Evolutionary conservation across 2,329 filamentous ascomycete genomes (phyloP), one percentile per base, ranked within the genome.

Genomic region (Macroventuria anomochaeta): DNA sequence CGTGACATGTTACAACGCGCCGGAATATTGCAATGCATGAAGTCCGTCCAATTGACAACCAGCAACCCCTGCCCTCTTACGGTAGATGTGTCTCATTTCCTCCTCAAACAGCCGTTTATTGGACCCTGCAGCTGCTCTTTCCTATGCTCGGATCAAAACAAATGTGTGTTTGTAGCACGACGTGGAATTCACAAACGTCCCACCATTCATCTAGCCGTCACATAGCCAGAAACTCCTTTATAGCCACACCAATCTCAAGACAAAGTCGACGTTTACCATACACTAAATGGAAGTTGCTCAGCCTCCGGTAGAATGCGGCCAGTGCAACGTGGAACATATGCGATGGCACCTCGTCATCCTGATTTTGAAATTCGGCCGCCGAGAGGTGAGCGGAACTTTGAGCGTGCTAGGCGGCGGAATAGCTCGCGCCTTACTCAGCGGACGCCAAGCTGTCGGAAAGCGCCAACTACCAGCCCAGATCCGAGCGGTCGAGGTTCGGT

Each of bases 61-160:
- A 50, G 53, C 49, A 39, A 46, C 25, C 63, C 59, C 47, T 62
- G 57, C 23, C n/a, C 21, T 47, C 26, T 17, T 32, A 23, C 37
- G 32, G 47, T 20, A 41, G 38, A 28, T 23, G 34, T 54, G 46
- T 57, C 48, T 55, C 52, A 47, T 52, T 51, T 55, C 40, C 36
- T 38, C 21, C 48, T 46, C 46, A 56, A 53, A 53, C 42, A 42
- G 31, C 53, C 55, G 43, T 58, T 59, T 57, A 63, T 62, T 67
- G 62, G 66, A 68, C 66, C 66, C 64, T 69, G 66, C 62, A 68
- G 63, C 55, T 49, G 62, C 61, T 55, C 52, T 39, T 17, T 41
- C 18, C 20, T 38, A 37, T 44, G 58, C 57, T 53, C 41, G 26
- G 41, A 57, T 38, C 32, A 47, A 32, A 42, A 38, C 26, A 26